These are phyloP conservation scores for Pseudonitzschia multistriata DNA, from an alignment of 108 stramenopile genomes.

Conservation along the genomic window DNA sequence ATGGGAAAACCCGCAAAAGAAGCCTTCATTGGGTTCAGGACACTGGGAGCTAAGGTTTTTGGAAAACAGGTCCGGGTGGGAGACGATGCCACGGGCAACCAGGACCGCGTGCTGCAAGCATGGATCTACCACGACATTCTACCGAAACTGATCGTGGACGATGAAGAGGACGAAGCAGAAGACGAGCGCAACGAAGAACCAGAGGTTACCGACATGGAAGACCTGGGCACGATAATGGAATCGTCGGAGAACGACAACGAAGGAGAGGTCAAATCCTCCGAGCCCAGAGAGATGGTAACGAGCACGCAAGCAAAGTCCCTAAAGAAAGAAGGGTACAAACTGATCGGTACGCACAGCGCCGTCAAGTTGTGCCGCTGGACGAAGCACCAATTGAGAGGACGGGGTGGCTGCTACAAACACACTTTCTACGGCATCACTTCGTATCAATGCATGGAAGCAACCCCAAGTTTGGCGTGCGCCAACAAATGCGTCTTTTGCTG, in stretches of 20 bases:
- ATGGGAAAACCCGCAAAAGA: conserved; percentile 81
- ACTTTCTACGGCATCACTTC: conserved; percentile 94
- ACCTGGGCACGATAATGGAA: conserved; percentile 78
- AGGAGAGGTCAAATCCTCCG: conserved; percentile 15
- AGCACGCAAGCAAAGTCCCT: conserved; percentile 84
- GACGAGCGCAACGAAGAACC: conserved; percentile 46
- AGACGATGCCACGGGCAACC: conserved; percentile 78
- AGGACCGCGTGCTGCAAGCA: conserved; percentile 41
- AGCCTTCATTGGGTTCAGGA: conserved; percentile 48
- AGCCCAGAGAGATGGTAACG: conserved; percentile 90
- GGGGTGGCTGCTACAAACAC: conserved; percentile 97
- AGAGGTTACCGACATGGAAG: conserved; percentile 90
- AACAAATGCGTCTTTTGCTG: conserved; percentile 99
- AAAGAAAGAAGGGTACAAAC: conserved; percentile 94
- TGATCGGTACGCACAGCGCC: conserved; percentile 94
- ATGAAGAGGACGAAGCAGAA: conserved; percentile 56
- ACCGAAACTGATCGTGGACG: conserved; percentile 36
- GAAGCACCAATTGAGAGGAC: conserved; percentile 93
- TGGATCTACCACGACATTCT: conserved; percentile 43
- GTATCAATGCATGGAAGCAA: conserved; percentile 98
- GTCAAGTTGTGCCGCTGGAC: conserved; percentile 99
- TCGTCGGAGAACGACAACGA: conserved; percentile 31
- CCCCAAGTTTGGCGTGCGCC: conserved; percentile 92
- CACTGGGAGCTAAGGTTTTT: conserved; percentile 62
- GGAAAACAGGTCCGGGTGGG: conserved; percentile 51